phyloP scores from a whole-genome alignment of 1,139 yeast genomes.

The Entelexis paramagnoliae region DNA sequence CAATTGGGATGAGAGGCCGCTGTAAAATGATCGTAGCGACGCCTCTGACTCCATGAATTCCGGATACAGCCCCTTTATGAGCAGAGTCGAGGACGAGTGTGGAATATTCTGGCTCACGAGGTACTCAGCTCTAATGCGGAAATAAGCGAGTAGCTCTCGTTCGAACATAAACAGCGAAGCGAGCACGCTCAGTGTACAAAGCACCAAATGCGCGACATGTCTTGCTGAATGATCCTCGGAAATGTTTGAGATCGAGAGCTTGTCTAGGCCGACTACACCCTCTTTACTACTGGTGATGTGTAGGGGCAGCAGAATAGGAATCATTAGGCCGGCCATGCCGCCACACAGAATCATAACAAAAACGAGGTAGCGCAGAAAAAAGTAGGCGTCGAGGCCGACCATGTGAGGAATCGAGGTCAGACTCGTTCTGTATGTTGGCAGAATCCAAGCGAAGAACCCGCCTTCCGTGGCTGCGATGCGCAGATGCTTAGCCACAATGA shows the following conservation, averaged over 20 bases:
- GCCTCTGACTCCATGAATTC: constrained; percentile 18
- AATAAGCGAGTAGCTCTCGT: constrained; percentile 26
- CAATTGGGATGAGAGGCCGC: constrained; percentile 24
- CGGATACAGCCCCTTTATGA: constrained; percentile 26
- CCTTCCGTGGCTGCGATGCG: constrained; percentile 20
- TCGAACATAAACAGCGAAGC: constrained; percentile 22
- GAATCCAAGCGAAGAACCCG: constrained; percentile 27
- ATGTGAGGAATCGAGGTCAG: constrained; percentile 19
- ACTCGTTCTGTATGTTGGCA: constrained; percentile 16
- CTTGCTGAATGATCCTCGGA: constrained; percentile 21
- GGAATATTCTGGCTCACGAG: constrained; percentile 23
- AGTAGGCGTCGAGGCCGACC: constrained; percentile 30
- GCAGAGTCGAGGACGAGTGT: constrained; percentile 27
- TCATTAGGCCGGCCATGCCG: constrained; percentile 20
- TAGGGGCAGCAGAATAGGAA: constrained; percentile 27
- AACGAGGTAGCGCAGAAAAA: constrained; percentile 28
- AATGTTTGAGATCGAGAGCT: constrained; percentile 28
- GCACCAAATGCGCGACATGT: constrained; percentile 27
- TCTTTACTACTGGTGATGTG: constrained; percentile 24
- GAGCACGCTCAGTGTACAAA: constrained; percentile 22
- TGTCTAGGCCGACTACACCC: constrained; percentile 23
- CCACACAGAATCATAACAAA: constrained; percentile 24
- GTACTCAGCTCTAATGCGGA: constrained; percentile 24
- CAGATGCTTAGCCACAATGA: constrained; percentile 23
- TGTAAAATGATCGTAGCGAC: constrained; percentile 21